Conservation (phyloP, 495 filamentous ascomycete genomes). For the Penicillium goetzii region DNA sequence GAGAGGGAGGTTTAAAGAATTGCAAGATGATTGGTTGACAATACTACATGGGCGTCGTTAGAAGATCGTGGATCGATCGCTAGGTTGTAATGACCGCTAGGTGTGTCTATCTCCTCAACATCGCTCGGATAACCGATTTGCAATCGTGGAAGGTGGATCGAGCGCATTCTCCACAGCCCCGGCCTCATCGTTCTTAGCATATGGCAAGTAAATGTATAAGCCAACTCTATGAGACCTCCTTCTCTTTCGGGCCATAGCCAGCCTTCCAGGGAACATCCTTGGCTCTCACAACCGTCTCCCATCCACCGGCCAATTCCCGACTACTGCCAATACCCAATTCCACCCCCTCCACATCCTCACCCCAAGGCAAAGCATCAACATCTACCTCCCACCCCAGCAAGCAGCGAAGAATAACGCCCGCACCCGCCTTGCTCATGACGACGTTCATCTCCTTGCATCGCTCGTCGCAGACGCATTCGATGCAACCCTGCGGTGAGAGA, state of each 20-base stretch:
- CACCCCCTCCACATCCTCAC: conserved; percentile 55
- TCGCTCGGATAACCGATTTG: no score
- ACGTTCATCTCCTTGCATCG: conserved; percentile 85
- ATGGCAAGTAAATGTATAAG: background rate
- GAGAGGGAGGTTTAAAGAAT: no score
- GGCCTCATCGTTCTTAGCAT: no score
- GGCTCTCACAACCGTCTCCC: conserved; percentile 84
- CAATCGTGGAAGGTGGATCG: no score
- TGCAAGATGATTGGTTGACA: no score
- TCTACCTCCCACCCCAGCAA: conserved; percentile 72
- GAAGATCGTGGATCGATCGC: no score
- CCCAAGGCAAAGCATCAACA: conserved; percentile 82
- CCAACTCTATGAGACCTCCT: conserved; percentile 1
- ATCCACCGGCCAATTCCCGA: conserved; percentile 63
- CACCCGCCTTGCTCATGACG: conserved; percentile 92
- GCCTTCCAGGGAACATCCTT: conserved; percentile 58
- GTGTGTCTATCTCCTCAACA: no score
- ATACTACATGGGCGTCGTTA: no score
- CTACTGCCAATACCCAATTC: conserved; percentile 40
- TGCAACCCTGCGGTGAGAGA: conserved; percentile 67
- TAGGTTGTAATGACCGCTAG: no score
- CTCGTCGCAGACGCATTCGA: conserved; percentile 87
- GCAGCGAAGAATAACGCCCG: conserved; percentile 74
- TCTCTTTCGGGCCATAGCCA: conserved; percentile 34
- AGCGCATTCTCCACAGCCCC: no score